Conservation (phyloP, 805 yeast genomes). For the Lipomyces oligophaga region DNA sequence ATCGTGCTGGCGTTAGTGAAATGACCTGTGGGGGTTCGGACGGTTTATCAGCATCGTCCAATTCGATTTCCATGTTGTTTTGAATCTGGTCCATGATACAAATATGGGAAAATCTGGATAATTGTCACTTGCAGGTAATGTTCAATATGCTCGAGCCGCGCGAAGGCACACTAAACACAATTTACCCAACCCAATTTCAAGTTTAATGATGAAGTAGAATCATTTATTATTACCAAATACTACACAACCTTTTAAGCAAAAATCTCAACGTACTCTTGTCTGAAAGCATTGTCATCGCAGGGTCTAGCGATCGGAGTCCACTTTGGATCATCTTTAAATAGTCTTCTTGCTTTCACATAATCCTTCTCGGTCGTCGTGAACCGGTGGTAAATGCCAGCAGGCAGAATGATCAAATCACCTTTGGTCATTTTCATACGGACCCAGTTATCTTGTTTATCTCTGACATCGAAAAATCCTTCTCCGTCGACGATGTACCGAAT, state of each 20-base stretch:
- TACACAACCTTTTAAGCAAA: too few species aligned
- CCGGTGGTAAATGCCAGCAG: constrained; percentile 93
- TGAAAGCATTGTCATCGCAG: constrained; percentile 43
- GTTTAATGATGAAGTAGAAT: too few species aligned
- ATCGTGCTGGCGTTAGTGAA: constrained; percentile 13
- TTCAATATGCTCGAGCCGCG: too few species aligned
- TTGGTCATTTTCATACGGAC: constrained; percentile 61
- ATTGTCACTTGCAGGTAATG: too few species aligned
- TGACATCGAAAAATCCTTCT: constrained; percentile 85
- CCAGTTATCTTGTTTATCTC: constrained; percentile 67
- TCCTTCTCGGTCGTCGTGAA: constrained; percentile 68
- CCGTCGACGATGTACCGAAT: constrained; percentile 87
- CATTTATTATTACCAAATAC: too few species aligned
- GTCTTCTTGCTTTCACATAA: constrained; percentile 70
- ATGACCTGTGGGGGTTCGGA: constrained; percentile 8
- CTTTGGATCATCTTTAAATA: constrained; percentile 92
- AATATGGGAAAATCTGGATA: too few species aligned
- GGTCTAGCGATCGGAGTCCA: constrained; percentile 87
- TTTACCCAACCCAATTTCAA: too few species aligned
- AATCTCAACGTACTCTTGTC: constrained; percentile 43
- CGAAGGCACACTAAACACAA: too few species aligned
- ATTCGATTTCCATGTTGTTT: too few species aligned
- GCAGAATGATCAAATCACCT: constrained; percentile 61
- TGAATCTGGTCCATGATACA: too few species aligned
- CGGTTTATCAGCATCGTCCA: background rate